Evolutionary conservation across 2,329 filamentous ascomycete species (phyloP), one percentile per base, ranked within the genome.

Genomic region (Penicillium sp.): DNA sequence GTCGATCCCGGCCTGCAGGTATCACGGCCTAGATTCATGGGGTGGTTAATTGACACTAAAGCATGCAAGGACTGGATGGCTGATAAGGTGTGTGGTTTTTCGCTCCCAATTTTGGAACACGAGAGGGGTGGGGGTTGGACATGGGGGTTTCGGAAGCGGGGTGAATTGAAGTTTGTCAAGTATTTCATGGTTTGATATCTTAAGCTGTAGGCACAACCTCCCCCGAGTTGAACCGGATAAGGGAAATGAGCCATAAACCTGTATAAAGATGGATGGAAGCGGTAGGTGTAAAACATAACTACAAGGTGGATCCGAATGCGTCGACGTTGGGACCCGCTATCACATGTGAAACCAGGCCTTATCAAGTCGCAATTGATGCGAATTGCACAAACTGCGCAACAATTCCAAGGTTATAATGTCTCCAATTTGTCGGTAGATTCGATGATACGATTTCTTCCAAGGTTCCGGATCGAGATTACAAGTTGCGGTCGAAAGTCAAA

Each of bases 321-420:
- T 59, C 55, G 45, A 62, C 49, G 56, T 60, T 60, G 50, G 70
- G 50, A 72, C 69, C 70, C 70, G 62, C 70, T 64, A 69, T 72
- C 70, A 72, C 69, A 72, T 72, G 70, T 62, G 37, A 66, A 55
- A 54, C 35, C 51, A 46, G 19, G 31, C 27, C 58, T 65, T 65
- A 65, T 65, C 62, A 65, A 61, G n/a, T 19, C 39, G n/a, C 35
- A 19, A 39, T 19, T 39, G 35, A 39, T 27, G 48, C n/a, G 11
- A 42, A 22, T 42, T 42, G 39, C 11, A 14, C n/a, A 9, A 42
- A 14, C n/a, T 42, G 16, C 19, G 11, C 39, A 22, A 22, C 11
- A 42, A 22, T 42, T 42, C 39, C 19, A 13, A 42, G 39, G n/a
- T 42, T 21, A 13, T 13, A 21, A 21, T 42, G 31, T 3, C 5